phyloP scores from a whole-genome alignment of 352 stramenopile genomes.

The Stramenopiles sp. region DNA sequence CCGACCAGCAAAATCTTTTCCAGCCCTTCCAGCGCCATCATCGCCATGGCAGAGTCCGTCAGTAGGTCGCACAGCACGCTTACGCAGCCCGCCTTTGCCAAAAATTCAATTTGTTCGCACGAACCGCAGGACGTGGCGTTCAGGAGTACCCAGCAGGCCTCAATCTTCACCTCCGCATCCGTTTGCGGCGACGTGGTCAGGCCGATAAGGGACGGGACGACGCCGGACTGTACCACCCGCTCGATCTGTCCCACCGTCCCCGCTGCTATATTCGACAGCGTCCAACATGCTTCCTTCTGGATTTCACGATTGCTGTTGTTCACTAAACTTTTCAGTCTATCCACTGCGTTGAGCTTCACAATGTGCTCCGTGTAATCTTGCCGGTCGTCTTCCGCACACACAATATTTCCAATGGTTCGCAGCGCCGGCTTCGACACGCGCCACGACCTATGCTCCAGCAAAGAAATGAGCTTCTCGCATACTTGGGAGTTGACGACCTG shows the following conservation, averaged over 20 bases:
- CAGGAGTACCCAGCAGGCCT: constrained; percentile 93
- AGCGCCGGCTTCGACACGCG: constrained; percentile 86
- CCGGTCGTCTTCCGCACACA: constrained; percentile 79
- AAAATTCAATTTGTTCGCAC: constrained; percentile 74
- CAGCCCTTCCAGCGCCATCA: constrained; percentile 93
- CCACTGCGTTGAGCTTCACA: constrained; percentile 83
- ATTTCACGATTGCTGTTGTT: constrained; percentile 88
- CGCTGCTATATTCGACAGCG: constrained; percentile 90
- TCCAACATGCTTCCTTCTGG: constrained; percentile 90
- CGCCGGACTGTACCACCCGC: constrained; percentile 83
- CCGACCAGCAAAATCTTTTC: constrained; percentile 87
- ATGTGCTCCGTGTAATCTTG: constrained; percentile 77
- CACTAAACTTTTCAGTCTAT: constrained; percentile 72
- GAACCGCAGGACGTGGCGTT: constrained; percentile 93
- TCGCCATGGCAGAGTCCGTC: constrained; percentile 87
- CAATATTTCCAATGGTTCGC: constrained; percentile 93
- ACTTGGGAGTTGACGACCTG: constrained; percentile 68
- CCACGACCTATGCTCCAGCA: constrained; percentile 69
- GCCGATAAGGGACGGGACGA: constrained; percentile 76
- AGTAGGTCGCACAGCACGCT: constrained; percentile 69
- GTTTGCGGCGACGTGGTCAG: constrained; percentile 68
- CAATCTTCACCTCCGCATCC: constrained; percentile 85
- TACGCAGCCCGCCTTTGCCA: constrained; percentile 59
- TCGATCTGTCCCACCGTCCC: constrained; percentile 92
- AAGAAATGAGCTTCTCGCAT: constrained; percentile 69